Evolutionary conservation across 805 yeast genomes (phyloP), one percentile per base, ranked within the genome.

Genomic region (Jamesozyma piceae): DNA sequence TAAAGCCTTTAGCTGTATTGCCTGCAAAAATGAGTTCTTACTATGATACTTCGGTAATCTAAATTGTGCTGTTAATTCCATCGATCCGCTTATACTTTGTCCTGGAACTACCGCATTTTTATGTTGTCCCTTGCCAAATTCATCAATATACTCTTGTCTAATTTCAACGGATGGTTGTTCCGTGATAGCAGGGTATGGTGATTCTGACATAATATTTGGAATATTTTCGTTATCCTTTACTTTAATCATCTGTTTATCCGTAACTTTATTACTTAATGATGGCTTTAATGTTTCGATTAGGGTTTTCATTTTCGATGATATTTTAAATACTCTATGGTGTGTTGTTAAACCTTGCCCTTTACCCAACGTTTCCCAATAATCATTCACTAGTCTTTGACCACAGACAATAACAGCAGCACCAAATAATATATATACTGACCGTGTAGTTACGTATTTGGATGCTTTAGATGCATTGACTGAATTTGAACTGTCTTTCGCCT

Each of bases 371-470:
- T 74, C 80, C 77, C 78, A 77, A 53, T 77, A 76, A 53, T 76
- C 82, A 54, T 76, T 81, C 2, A 55, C 46, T 3, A 75, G 63
- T 44, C 80, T 64, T 30, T 59, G 57, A 5, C 81, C 82, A n/a
- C 59, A 53, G 1, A 58, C 58, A 18, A 77, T 53, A 2, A 72
- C 54, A 19, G 74, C 58, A 1, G 80, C 74, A 29, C 81, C 81
- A 55, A 73, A 75, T 37, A 62, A 63, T 41, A 75, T 59, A 49
- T 57, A 77, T 36, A 73, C 64, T 1, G 72, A 65, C 36, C 68
- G 64, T 2, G 74, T 72, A 11, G 74, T 64, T 8, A 69, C 64
- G 38, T 38, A 54, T 31, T 43, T 48, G 5, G 13, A 11, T 20
- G 14, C 6, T 18, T 6, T 15, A 24, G 28, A 11, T 24, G 28